phyloP scores from a whole-genome alignment of 139 green algal species.

The Chlamydomonas eustigma region DNA sequence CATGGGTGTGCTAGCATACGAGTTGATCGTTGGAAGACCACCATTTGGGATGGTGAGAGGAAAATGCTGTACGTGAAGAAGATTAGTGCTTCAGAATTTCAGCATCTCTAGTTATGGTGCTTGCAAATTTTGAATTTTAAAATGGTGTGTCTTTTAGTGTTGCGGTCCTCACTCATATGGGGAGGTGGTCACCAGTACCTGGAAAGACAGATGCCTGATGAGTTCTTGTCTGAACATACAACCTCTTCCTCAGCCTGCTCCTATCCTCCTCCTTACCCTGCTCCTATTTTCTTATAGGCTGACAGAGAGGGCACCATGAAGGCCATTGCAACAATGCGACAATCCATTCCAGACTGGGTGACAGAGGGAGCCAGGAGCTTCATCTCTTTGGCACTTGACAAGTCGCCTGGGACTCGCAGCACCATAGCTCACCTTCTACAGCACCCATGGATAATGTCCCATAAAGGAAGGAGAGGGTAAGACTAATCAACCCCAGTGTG shows the following conservation, averaged over 20 bases:
- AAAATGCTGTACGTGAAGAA: no score
- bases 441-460: slow-evolving; percentile 50
- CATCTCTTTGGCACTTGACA: slow-evolving; percentile 52
- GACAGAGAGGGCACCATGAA: slow-evolving; percentile 49
- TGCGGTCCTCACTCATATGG: no score
- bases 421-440: slow-evolving; percentile 32
- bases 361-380: slow-evolving; percentile 42
- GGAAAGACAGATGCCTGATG: no score
- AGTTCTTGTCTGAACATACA: no score
- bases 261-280: no score
- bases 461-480: not conserved
- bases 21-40: slow-evolving; percentile 69
- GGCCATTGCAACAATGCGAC: slow-evolving; percentile 41
- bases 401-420: slow-evolving; percentile 31
- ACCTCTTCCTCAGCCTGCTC: no score
- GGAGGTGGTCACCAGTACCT: no score
- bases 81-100: no score
- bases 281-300: slow-evolving; percentile 22
- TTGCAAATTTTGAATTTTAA: no score
- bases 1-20: slow-evolving; percentile 75
- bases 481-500: no score
- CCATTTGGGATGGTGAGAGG: slow-evolving; percentile 63
- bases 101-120: no score
- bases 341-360: slow-evolving; percentile 52
- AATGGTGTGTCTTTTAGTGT: no score